Evolutionary conservation across 2,329 filamentous ascomycete genomes (phyloP), one percentile per base, ranked within the genome.

Genomic region (Fusarium sp.): DNA sequence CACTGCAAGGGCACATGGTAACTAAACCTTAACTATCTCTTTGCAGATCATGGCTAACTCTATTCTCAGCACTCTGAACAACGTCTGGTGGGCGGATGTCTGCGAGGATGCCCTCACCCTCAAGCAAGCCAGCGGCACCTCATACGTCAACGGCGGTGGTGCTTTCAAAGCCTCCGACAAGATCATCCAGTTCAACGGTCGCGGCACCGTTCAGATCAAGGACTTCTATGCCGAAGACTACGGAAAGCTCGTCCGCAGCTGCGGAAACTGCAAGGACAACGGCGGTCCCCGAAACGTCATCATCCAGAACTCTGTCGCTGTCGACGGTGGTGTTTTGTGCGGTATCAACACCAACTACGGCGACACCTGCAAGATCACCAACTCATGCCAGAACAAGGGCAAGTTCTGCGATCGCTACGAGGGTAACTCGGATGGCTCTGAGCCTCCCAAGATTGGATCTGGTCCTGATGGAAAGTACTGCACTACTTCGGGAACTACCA

Each of bases 161-260:
- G 68, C 68, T 11, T 70, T 70, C 59, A 39, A 71, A 9, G 68
- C 68, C 44, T 7, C 3, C 4, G 68, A 70, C 20, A 70, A 70
- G 68, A 75, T 82, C 44, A 63, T 82, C 23, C 81, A 83, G 60
- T 80, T 80, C 72, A 83, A 82, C 68, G 81, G 81, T 3, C 77
- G 77, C 16, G 81, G 81, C n/a, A 81, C 79, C 0, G 69, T 81
- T 20, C 67, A 70, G 18, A 74, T 81, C 65, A 79, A 77, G 65
- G 75, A 81, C 67, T 86, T 74, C 39, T 71, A 73, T 44, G 71
- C 68, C 6, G 50, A 71, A 23, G 68, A 74, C 56, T 74, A 74
- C 42, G 84, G 84, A 49, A 86, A 86, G 69, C 75, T 86, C 16
- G 83, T 82, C 59, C 82, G 84, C 55, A 81, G 78, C 62, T 87